These are phyloP conservation scores for Saccharomycopsis lassenensis DNA, from an alignment of 805 yeast species.

Conservation along the genomic window DNA sequence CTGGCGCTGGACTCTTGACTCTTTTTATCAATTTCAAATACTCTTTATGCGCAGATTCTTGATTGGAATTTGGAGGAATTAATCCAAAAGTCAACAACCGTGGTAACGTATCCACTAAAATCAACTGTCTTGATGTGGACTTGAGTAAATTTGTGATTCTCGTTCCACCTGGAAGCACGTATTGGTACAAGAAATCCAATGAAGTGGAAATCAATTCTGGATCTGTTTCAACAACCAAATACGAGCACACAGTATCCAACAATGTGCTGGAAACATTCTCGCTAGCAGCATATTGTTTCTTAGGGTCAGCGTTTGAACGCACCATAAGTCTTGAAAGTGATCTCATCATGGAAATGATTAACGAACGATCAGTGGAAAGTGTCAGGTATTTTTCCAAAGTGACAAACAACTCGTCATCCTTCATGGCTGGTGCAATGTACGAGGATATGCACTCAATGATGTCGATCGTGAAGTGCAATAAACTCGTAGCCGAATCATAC, in stretches of 20 bases:
- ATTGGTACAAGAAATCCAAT: slow-evolving; percentile 76
- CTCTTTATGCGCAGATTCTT: slow-evolving; percentile 21
- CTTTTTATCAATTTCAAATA: slow-evolving; percentile 38
- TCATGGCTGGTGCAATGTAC: slow-evolving; percentile 63
- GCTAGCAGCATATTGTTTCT: slow-evolving; percentile 40
- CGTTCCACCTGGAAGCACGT: slow-evolving; percentile 48
- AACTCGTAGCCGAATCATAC: slow-evolving; percentile 33
- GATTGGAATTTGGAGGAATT: slow-evolving; percentile 25
- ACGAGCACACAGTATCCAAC: slow-evolving; percentile 46
- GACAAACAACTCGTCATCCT: slow-evolving; percentile 58
- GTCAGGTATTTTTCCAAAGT: slow-evolving; percentile 41
- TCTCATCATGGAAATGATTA: slow-evolving; percentile 59
- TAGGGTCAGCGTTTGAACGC: slow-evolving; percentile 32
- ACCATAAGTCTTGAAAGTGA: slow-evolving; percentile 73
- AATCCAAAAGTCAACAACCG: slow-evolving; percentile 43
- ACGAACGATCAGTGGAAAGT: slow-evolving; percentile 52
- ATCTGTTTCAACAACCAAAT: slow-evolving; percentile 53
- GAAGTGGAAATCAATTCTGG: slow-evolving; percentile 61
- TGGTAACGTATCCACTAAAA: slow-evolving; percentile 52
- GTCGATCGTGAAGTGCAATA: slow-evolving; percentile 60
- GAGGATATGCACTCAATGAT: slow-evolving; percentile 77
- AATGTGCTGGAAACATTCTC: slow-evolving; percentile 35
- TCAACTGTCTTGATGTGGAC: slow-evolving; percentile 36
- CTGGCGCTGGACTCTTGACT: slow-evolving; percentile 55
- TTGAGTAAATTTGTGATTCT: slow-evolving; percentile 44